A percentile compares a stretch with the other conserved stretches of the same genome.
Conservation (phyloP, 148 eudicot genomes). For the Mesembryanthemum crystallinum region DNA sequence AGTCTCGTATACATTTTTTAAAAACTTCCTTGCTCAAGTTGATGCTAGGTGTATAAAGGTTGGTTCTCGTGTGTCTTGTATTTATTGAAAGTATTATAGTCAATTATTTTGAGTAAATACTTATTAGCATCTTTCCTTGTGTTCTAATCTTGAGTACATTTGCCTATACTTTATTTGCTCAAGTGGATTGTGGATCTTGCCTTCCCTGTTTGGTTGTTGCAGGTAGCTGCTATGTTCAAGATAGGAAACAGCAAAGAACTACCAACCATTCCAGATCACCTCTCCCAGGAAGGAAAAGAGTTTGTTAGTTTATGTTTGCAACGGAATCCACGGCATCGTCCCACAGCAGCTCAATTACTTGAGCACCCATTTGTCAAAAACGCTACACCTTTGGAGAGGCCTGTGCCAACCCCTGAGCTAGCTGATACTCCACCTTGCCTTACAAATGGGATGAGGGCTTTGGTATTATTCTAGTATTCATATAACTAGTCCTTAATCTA, state of each 20-base stretch:
- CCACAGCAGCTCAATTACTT: constrained; percentile 72
- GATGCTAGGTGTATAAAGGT: neutral
- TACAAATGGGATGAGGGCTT: constrained; percentile 44
- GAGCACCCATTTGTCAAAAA: constrained; percentile 81
- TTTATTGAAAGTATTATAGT: too few species aligned
- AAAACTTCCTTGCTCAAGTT: neutral
- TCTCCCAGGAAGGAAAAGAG: constrained; percentile 88
- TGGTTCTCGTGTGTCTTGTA: too few species aligned
- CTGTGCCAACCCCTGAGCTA: constrained; percentile 40
- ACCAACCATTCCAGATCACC: constrained; percentile 81
- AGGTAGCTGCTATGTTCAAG: constrained; percentile 98
- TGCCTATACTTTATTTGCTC: neutral
- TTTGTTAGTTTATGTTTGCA: constrained; percentile 84
- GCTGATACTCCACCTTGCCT: constrained; percentile 42
- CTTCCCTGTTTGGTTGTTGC: constrained; percentile 18
- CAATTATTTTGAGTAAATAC: too few species aligned
- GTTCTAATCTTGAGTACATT: neutral
- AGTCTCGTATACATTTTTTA: neutral
- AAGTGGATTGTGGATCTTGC: constrained; percentile 8
- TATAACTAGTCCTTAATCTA: neutral
- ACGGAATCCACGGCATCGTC: constrained; percentile 67
- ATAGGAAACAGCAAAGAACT: constrained; percentile 92
- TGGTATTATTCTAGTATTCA: constrained; percentile 32
- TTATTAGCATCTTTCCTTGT: neutral
- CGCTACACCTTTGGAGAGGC: constrained; percentile 65